These are phyloP conservation scores for Porcisia hertigi DNA, from an alignment of 208 protist genomes.

Conservation along the genomic window DNA sequence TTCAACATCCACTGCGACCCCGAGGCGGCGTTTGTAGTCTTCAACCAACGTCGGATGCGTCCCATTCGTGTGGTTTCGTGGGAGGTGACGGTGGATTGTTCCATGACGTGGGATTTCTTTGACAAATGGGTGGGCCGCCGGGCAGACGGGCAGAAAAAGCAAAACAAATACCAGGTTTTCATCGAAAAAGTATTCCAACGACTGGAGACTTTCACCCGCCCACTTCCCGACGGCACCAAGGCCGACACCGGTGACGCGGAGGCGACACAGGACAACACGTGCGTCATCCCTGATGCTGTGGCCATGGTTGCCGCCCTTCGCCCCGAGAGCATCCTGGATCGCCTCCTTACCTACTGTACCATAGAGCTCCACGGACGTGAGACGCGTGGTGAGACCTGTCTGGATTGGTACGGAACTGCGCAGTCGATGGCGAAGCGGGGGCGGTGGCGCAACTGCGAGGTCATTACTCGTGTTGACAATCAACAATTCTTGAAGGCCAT, in stretches of 20 bases:
- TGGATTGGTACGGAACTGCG: slow-evolving; percentile 89
- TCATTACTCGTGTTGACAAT: slow-evolving; percentile 41
- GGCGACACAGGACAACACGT: slow-evolving; percentile 78
- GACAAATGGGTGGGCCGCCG: slow-evolving; percentile 62
- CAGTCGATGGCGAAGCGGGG: slow-evolving; percentile 84
- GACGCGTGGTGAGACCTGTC: slow-evolving; percentile 69
- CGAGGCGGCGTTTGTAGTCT: slow-evolving; percentile 80
- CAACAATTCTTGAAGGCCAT: slow-evolving; percentile 28
- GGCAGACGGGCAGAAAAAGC: slow-evolving; percentile 2
- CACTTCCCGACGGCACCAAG: slow-evolving; percentile 59
- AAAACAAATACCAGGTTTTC: slow-evolving; percentile 67
- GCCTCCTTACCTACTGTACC: slow-evolving; percentile 69
- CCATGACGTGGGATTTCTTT: slow-evolving; percentile 77
- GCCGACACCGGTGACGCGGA: slow-evolving; percentile 75
- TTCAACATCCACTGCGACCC: slow-evolving; percentile 90
- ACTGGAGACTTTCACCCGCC: slow-evolving; percentile 73
- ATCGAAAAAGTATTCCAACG: slow-evolving; percentile 75
- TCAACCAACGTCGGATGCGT: slow-evolving; percentile 55
- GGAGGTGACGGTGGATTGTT: slow-evolving; percentile 82
- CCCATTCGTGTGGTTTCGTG: slow-evolving; percentile 69
- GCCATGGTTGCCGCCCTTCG: slow-evolving; percentile 63
- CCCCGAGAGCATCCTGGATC: slow-evolving; percentile 59
- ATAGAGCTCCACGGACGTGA: slow-evolving; percentile 71
- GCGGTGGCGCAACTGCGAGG: slow-evolving; percentile 74
- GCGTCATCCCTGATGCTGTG: slow-evolving; percentile 82